Evolutionary conservation across 495 filamentous ascomycete species (phyloP).

Genomic region (Hypoxylon rickii): DNA sequence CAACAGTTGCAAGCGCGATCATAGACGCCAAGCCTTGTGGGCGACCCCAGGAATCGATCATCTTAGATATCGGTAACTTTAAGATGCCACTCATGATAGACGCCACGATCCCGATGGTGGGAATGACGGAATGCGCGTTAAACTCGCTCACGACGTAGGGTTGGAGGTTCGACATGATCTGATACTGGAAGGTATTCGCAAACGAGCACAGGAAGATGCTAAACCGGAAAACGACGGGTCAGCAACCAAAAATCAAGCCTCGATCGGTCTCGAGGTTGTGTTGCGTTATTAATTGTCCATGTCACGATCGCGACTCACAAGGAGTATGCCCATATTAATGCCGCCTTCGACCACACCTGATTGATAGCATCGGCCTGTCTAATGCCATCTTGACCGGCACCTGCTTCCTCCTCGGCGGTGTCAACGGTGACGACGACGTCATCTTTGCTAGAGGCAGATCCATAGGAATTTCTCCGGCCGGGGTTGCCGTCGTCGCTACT

Average conservation of each 20-base stretch:
- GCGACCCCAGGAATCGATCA: conserved; percentile 68
- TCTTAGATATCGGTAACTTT: conserved; percentile 66
- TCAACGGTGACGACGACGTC: conserved; percentile 14
- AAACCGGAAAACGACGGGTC: conserved; percentile 9
- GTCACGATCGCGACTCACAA: conserved; percentile 40
- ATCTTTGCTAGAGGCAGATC: conserved; percentile 32
- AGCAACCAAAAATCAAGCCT: conserved; percentile 3
- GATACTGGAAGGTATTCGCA: conserved; percentile 51
- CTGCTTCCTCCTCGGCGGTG: conserved; percentile 35
- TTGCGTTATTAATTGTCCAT: not conserved
- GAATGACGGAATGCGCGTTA: conserved; percentile 51
- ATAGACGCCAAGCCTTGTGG: conserved; percentile 51
- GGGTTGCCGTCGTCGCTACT: conserved; percentile 19
- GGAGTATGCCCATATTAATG: conserved; percentile 46
- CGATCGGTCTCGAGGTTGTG: not conserved
- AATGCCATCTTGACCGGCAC: conserved; percentile 42
- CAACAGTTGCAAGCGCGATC: conserved; percentile 47
- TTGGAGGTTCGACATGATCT: conserved; percentile 46
- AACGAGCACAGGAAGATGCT: conserved; percentile 52
- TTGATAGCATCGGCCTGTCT: conserved; percentile 52
- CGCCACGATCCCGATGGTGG: conserved; percentile 54
- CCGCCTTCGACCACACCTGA: conserved; percentile 48
- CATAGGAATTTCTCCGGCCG: conserved; percentile 28
- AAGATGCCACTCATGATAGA: conserved; percentile 64
- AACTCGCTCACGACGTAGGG: conserved; percentile 56